These are phyloP conservation scores for Hemileccinum rubropunctum DNA, from an alignment of 768 basidiomycete species.

Conservation along the genomic window DNA sequence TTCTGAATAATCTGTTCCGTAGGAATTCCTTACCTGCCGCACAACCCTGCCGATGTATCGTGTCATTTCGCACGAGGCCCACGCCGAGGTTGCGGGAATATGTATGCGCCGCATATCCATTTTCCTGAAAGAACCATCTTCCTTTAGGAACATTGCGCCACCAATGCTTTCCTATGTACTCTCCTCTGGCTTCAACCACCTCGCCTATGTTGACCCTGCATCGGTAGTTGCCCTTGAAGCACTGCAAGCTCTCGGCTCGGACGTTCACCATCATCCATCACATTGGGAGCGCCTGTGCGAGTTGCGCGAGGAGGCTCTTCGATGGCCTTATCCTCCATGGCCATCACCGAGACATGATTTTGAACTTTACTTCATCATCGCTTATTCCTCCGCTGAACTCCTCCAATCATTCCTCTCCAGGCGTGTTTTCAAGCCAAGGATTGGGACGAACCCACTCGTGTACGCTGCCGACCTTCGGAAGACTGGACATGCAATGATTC, in stretches of 20 bases:
- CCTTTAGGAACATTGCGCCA: no score
- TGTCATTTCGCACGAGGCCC: neutral
- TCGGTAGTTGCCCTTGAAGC: neutral
- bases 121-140: neutral
- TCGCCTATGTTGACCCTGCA: neutral
- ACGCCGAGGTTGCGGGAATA: neutral
- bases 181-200: neutral
- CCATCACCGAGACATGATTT: conserved; percentile 1
- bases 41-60: neutral
- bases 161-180: conserved; percentile 1
- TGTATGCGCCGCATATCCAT: neutral
- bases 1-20: no score
- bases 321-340: conserved; percentile 1
- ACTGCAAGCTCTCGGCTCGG: neutral
- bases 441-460: conserved; percentile 8
- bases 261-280: neutral
- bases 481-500: neutral
- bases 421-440: neutral
- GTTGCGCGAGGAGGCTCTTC: neutral
- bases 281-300: conserved; percentile 1
- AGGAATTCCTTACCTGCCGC: conserved; percentile 2
- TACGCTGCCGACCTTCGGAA: conserved; percentile 5
- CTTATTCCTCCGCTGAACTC: neutral
- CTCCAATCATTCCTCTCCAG: neutral
- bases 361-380: neutral